These are phyloP conservation scores for Phylloporus sp. DNA, from an alignment of 768 basidiomycete genomes.

Conservation along the genomic window DNA sequence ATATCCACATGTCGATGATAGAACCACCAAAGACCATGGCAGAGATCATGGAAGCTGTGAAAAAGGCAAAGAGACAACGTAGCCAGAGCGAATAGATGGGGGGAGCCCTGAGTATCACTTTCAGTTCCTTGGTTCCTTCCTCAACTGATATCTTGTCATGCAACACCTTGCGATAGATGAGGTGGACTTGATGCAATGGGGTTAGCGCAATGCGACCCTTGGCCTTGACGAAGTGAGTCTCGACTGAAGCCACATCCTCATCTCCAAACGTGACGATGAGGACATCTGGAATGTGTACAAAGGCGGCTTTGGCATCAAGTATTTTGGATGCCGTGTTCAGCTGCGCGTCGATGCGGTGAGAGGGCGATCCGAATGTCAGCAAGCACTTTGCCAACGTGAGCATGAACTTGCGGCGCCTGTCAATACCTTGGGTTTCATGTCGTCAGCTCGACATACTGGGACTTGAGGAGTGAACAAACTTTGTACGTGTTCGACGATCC, in stretches of 20 bases:
- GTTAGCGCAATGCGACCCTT: conserved; percentile 78
- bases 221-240: conserved; percentile 85
- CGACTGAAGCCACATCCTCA: conserved; percentile 62
- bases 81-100: conserved; percentile 65
- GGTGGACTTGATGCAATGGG: conserved; percentile 75
- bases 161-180: conserved; percentile 80
- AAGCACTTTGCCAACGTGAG: conserved; percentile 84
- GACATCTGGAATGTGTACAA: conserved; percentile 78
- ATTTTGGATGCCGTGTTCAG: conserved; percentile 75
- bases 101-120: conserved; percentile 54
- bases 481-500: conserved; percentile 44
- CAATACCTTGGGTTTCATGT: conserved; percentile 36
- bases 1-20: conserved; percentile 79
- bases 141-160: conserved; percentile 76
- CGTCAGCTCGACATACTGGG: neutral
- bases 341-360: conserved; percentile 89
- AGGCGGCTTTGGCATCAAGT: conserved; percentile 75
- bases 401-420: conserved; percentile 65
- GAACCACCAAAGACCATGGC: conserved; percentile 80
- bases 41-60: conserved; percentile 77
- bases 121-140: conserved; percentile 68
- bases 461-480: conserved; percentile 32
- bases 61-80: conserved; percentile 72
- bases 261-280: conserved; percentile 82
- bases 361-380: conserved; percentile 91